These are phyloP conservation scores for Boletales sp. DNA, from an alignment of 768 basidiomycete genomes.

Conservation along the genomic window DNA sequence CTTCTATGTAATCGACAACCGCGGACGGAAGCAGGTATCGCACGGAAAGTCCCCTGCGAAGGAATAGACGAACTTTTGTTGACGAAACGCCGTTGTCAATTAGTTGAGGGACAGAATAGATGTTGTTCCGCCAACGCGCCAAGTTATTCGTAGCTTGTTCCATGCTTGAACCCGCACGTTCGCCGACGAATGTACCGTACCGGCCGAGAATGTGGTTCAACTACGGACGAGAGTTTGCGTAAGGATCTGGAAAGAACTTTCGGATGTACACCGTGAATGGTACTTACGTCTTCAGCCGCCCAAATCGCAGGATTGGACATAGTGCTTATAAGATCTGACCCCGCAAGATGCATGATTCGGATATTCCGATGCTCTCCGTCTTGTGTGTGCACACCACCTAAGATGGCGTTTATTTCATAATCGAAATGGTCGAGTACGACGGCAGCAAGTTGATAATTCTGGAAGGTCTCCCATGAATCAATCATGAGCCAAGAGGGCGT, in stretches of 20 bases:
- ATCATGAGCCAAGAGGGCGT: slow-evolving; percentile 96
- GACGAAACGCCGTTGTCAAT: slow-evolving; percentile 98
- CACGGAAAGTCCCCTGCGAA: slow-evolving; percentile 74
- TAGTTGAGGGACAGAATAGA: slow-evolving; percentile 87
- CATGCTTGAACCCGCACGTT: slow-evolving; percentile 91
- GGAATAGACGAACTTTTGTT: slow-evolving; percentile 83
- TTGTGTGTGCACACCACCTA: slow-evolving; percentile 72
- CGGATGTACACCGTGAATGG: neutral
- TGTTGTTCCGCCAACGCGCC: slow-evolving; percentile 76
- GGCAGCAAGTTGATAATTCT: slow-evolving; percentile 92
- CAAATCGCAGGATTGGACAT: slow-evolving; percentile 99
- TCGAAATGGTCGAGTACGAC: slow-evolving; percentile 98
- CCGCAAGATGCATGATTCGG: slow-evolving; percentile 91
- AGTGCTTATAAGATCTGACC: slow-evolving; percentile 96
- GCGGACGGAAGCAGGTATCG: slow-evolving; percentile 87
- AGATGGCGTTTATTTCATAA: slow-evolving; percentile 82
- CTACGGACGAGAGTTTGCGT: slow-evolving; percentile 39
- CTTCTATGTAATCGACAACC: slow-evolving; percentile 93
- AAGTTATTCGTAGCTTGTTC: slow-evolving; percentile 74
- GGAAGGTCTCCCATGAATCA: slow-evolving; percentile 96
- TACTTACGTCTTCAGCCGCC: slow-evolving; percentile 87
- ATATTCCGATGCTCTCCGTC: slow-evolving; percentile 74
- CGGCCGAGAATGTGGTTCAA: slow-evolving; percentile 94
- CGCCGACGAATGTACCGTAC: slow-evolving; percentile 93
- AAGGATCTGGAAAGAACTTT: slow-evolving; percentile 10